Percentiles rank a stretch among this genome's conserved stretches.
Evolutionary conservation across 768 basidiomycete species (phyloP).

Genomic region (Panus rudis): DNA sequence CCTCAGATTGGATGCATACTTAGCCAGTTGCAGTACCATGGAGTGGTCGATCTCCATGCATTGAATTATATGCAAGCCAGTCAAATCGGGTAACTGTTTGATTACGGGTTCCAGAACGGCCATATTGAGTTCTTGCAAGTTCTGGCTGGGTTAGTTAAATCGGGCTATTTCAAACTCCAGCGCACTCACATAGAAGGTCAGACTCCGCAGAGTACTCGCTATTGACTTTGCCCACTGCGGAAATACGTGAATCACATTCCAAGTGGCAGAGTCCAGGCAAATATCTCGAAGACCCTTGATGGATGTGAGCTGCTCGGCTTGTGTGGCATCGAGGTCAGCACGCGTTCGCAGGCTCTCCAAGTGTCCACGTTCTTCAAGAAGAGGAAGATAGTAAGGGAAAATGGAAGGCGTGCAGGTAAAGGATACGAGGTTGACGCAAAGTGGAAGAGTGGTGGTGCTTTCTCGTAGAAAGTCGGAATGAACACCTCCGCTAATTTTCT

Average conservation of each 20-base stretch:
- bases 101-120: constrained; percentile 42
- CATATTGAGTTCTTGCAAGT: constrained; percentile 48
- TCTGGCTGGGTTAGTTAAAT: no score
- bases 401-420: constrained; percentile 50
- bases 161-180: no score
- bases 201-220: constrained; percentile 37
- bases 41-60: constrained; percentile 54
- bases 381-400: constrained; percentile 42
- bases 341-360: constrained; percentile 43
- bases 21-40: constrained; percentile 37
- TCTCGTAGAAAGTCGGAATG: constrained; percentile 41
- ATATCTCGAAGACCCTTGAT: constrained; percentile 37
- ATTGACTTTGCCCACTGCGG: constrained; percentile 48
- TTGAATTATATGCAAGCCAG: constrained; percentile 51
- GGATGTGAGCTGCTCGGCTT: constrained; percentile 37
- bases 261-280: constrained; percentile 52
- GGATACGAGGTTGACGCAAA: constrained; percentile 45
- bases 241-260: constrained; percentile 54
- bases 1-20: constrained; percentile 46
- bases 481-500: no score
- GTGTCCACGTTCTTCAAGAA: constrained; percentile 36
- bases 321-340: constrained; percentile 46
- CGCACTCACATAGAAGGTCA: constrained; percentile 54
- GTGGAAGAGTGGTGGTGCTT: constrained; percentile 38
- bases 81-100: constrained; percentile 42